phyloP scores from a whole-genome alignment of 495 filamentous ascomycete genomes.

The Letharia columbiana region DNA sequence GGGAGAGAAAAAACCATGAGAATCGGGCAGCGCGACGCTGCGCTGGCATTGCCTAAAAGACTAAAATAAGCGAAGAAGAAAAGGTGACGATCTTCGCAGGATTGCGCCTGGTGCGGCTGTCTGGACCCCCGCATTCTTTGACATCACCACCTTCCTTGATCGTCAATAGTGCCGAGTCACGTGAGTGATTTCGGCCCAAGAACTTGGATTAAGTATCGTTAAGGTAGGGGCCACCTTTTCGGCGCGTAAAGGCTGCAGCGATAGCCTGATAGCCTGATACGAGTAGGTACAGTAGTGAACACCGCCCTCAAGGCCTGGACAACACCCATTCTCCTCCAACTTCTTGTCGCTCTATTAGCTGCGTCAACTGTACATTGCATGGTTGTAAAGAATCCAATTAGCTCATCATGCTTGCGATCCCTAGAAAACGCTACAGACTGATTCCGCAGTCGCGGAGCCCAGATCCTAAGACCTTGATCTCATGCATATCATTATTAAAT shows the following conservation, averaged over 20 bases:
- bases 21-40: neutral
- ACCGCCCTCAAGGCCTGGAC: neutral
- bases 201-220: neutral
- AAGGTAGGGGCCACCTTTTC: too few relatives aligned
- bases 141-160: neutral
- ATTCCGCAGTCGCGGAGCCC: neutral
- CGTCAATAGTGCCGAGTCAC: neutral
- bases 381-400: neutral
- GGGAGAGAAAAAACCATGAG: neutral
- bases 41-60: neutral
- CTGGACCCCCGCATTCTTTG: neutral
- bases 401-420: neutral
- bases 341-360: neutral
- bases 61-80: neutral
- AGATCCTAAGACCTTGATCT: neutral
- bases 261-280: neutral
- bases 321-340: neutral
- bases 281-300: too few relatives aligned
- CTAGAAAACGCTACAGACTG: too few relatives aligned
- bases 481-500: neutral
- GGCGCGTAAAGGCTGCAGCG: neutral
- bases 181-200: neutral
- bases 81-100: neutral
- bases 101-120: constrained; percentile 4
- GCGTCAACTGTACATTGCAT: neutral